Evolutionary conservation across 2,329 filamentous ascomycete genomes (phyloP).

Genomic region (Talaromyces rugulosus): DNA sequence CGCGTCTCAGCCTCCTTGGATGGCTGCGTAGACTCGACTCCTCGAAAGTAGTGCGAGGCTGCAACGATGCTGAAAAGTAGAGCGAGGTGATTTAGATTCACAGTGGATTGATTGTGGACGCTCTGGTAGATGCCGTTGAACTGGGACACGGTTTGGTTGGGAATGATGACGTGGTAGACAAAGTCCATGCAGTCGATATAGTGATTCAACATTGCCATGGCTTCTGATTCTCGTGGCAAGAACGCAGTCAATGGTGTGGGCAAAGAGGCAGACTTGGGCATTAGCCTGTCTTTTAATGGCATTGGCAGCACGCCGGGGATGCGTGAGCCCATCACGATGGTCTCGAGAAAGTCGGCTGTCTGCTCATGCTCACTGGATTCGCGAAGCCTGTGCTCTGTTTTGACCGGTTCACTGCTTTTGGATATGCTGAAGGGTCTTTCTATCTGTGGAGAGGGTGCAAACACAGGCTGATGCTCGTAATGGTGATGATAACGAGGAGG

Average conservation of each 20-base stretch:
- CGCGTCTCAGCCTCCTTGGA: conserved; percentile 13
- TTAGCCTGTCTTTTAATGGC: conserved; percentile 4
- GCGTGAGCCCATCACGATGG: conserved; percentile 9
- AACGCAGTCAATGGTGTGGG: conserved; percentile 18
- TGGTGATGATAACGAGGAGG: not conserved
- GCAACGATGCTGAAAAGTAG: conserved; percentile 33
- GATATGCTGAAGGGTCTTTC: not conserved
- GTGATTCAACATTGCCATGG: conserved; percentile 26
- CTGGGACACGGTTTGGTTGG: conserved; percentile 18
- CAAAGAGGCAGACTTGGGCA: conserved; percentile 11
- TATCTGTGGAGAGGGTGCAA: not conserved
- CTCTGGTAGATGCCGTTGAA: conserved; percentile 28
- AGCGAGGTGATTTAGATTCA: conserved; percentile 26
- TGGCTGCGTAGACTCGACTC: conserved; percentile 15
- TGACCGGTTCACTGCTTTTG: not conserved
- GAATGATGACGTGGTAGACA: conserved; percentile 34
- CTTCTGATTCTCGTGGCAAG: conserved; percentile 27
- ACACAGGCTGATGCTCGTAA: not conserved
- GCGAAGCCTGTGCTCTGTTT: conserved; percentile 2
- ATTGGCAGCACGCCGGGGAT: conserved; percentile 4
- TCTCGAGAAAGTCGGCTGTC: conserved; percentile 7
- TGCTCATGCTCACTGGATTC: conserved; percentile 2
- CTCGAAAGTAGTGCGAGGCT: conserved; percentile 24
- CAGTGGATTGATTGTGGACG: conserved; percentile 15
- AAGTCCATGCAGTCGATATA: conserved; percentile 32